These are phyloP conservation scores for Parascedosporium putredinis DNA, from an alignment of 2,329 filamentous ascomycete species.

Conservation along the genomic window DNA sequence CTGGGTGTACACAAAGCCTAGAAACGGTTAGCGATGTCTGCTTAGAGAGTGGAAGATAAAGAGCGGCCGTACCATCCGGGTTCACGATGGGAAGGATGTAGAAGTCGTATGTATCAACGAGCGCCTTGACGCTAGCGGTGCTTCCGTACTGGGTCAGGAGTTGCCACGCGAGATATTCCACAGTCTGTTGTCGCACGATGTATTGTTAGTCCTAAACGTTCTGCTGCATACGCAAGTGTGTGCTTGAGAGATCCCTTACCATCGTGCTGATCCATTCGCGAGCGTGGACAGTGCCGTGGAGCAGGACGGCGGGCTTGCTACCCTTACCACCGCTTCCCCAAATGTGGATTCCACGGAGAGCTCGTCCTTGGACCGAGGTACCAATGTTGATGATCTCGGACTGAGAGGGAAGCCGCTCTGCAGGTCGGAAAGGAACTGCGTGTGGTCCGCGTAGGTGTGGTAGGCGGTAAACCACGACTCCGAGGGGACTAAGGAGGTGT, in stretches of 20 bases:
- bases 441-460: conserved; percentile 40
- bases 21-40: not conserved
- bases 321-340: conserved; percentile 35
- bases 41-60: not conserved
- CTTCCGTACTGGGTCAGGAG: conserved; percentile 35
- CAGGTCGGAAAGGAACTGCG: conserved; percentile 35
- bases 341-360: conserved; percentile 53
- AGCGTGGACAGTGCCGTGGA: conserved; percentile 49
- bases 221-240: too few relatives aligned
- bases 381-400: conserved; percentile 40
- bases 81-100: conserved; percentile 55
- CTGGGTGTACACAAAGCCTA: conserved; percentile 49
- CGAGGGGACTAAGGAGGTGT: not conserved
- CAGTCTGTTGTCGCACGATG: conserved; percentile 18
- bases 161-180: conserved; percentile 41
- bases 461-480: conserved; percentile 22
- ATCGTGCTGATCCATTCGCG: conserved; percentile 50
- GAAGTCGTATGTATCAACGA: conserved; percentile 54
- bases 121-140: conserved; percentile 25
- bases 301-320: conserved; percentile 40
- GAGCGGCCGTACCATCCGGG: conserved; percentile 37
- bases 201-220: not conserved
- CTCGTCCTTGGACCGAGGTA: conserved; percentile 32
- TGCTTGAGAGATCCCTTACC: too few relatives aligned
- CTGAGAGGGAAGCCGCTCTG: conserved; percentile 29